Evolutionary conservation across 495 filamentous ascomycete species (phyloP).

Genomic region (Letharia columbiana): DNA sequence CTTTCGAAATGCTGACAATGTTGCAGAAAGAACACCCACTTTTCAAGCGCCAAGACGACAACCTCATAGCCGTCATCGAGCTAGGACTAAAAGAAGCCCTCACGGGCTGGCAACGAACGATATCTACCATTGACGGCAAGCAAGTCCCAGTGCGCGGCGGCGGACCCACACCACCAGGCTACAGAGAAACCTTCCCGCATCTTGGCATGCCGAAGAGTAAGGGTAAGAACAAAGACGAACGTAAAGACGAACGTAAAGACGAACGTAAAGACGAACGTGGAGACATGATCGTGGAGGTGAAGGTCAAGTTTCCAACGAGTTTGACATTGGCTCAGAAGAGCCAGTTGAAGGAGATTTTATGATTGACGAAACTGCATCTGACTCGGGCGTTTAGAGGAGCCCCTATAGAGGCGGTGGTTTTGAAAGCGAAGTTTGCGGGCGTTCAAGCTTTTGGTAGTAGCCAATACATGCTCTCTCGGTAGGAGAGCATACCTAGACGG

Average conservation of each 20-base stretch:
- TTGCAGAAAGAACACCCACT: constrained; percentile 69
- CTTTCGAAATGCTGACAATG: background rate
- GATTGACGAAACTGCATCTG: constrained; percentile 10
- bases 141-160: constrained; percentile 63
- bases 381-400: background rate
- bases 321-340: constrained; percentile 70
- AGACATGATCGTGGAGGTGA: constrained; percentile 80
- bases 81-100: constrained; percentile 92
- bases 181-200: constrained; percentile 68
- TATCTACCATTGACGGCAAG: constrained; percentile 90
- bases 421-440: background rate
- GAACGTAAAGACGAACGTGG: constrained; percentile 81
- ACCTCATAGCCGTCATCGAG: constrained; percentile 67
- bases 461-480: background rate
- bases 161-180: constrained; percentile 78
- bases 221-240: constrained; percentile 51
- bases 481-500: background rate
- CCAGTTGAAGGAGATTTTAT: constrained; percentile 66
- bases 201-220: constrained; percentile 90
- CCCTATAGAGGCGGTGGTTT: background rate
- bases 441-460: background rate
- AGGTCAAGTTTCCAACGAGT: constrained; percentile 78
- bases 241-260: too few relatives aligned
- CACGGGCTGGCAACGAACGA: constrained; percentile 82
- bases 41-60: constrained; percentile 78